These are phyloP conservation scores for Alternaria viburni DNA, from an alignment of 2,329 filamentous ascomycete genomes.

Conservation along the genomic window DNA sequence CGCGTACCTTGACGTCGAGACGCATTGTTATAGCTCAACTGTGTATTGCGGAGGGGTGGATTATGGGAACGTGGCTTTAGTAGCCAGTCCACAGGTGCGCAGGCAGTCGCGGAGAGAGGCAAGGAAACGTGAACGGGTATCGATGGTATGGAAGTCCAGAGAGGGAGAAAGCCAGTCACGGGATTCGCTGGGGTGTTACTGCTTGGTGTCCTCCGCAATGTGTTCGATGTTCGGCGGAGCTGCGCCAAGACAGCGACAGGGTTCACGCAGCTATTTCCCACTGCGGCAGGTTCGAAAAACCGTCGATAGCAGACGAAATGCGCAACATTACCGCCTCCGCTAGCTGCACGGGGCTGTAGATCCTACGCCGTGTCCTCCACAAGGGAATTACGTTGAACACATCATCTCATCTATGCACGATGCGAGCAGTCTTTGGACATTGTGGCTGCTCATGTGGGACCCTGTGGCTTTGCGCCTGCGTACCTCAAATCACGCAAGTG, in stretches of 20 bases:
- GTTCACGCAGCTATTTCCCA: slow-evolving; percentile 30
- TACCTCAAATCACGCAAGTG: background rate
- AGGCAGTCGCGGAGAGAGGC: slow-evolving; percentile 9
- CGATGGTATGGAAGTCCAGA: background rate
- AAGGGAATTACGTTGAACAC: background rate
- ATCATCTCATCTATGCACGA: background rate
- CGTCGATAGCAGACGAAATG: slow-evolving; percentile 30
- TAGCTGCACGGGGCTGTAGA: slow-evolving; percentile 1
- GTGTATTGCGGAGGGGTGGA: slow-evolving; percentile 38
- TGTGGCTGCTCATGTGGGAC: background rate
- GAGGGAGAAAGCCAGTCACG: background rate
- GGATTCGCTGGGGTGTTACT: background rate
- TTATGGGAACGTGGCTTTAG: slow-evolving; percentile 48
- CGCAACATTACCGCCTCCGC: slow-evolving; percentile 25
- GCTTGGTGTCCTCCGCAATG: slow-evolving; percentile 22
- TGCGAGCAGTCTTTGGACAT: background rate
- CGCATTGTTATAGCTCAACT: slow-evolving; percentile 48
- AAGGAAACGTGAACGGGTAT: background rate
- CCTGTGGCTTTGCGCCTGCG: background rate
- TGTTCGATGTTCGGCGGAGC: slow-evolving; percentile 31
- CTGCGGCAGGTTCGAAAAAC: slow-evolving; percentile 22
- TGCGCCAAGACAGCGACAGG: slow-evolving; percentile 38
- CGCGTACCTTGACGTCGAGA: slow-evolving; percentile 54
- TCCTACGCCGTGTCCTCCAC: background rate
- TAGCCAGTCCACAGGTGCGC: slow-evolving; percentile 42